A percentile compares a stretch with the other conserved stretches of the same genome.
Evolutionary conservation across 2,329 filamentous ascomycete genomes (phyloP).

Genomic region (Xylaria polymorpha): DNA sequence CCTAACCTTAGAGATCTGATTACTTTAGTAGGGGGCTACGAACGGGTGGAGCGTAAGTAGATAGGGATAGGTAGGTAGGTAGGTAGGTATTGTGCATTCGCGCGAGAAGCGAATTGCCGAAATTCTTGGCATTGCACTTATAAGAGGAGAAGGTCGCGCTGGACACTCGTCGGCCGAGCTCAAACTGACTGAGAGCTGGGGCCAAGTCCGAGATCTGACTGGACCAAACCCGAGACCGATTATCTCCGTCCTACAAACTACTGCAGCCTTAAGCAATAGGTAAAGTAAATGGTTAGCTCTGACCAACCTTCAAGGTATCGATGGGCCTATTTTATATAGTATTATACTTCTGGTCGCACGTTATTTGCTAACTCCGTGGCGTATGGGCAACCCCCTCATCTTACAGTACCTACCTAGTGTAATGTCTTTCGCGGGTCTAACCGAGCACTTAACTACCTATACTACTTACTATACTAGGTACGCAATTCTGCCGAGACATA

Average conservation of each 20-base stretch:
- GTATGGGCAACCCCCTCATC: neutral
- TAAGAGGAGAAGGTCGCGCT: neutral
- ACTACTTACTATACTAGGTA: no score
- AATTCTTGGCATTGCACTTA: conserved; percentile 1
- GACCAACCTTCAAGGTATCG: no score
- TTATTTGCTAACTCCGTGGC: neutral
- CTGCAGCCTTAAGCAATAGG: neutral
- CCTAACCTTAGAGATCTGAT: no score
- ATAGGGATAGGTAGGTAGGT: no score
- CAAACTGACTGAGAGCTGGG: neutral
- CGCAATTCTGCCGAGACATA: neutral
- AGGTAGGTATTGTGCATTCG: neutral
- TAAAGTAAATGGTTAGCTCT: no score
- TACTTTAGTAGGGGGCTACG: neutral
- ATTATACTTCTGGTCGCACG: no score
- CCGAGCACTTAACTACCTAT: no score
- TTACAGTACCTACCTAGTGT: neutral
- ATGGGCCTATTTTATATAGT: no score
- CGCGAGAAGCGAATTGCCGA: conserved; percentile 11
- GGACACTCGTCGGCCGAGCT: conserved; percentile 5
- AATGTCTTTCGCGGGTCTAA: neutral
- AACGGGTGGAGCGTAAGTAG: neutral
- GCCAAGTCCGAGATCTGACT: neutral
- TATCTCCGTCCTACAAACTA: neutral
- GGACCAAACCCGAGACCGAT: neutral